These are phyloP conservation scores for Phaeomoniella chlamydospora DNA, from an alignment of 2,329 filamentous ascomycete species.

Conservation along the genomic window DNA sequence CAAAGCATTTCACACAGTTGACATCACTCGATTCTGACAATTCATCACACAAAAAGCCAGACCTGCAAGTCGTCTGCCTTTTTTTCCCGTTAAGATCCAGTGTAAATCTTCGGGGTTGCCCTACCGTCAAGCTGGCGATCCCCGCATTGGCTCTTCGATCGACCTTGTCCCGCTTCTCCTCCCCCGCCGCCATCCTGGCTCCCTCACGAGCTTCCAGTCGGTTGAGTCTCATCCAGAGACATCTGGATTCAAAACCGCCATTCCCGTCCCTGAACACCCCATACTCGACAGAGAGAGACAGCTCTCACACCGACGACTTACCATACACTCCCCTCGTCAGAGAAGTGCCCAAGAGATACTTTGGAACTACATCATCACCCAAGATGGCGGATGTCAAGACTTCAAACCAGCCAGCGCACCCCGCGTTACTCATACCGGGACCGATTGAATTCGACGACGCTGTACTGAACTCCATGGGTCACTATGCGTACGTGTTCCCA, in stretches of 20 bases:
- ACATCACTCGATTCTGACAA: too few species aligned
- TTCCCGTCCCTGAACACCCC: slow-evolving; percentile 48
- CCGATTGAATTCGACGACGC: slow-evolving; percentile 98
- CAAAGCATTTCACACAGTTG: too few species aligned
- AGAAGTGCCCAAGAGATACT: slow-evolving; percentile 5
- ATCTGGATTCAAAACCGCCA: slow-evolving; percentile 39
- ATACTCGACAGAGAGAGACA: slow-evolving; percentile 44
- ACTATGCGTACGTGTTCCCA: slow-evolving; percentile 6
- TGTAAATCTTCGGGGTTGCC: neutral
- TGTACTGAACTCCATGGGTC: slow-evolving; percentile 66
- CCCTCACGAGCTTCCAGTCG: slow-evolving; percentile 33
- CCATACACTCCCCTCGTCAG: slow-evolving; percentile 23
- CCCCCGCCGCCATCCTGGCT: slow-evolving; percentile 41
- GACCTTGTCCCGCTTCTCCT: slow-evolving; percentile 12
- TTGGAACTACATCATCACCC: slow-evolving; percentile 8
- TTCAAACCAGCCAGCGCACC: slow-evolving; percentile 45
- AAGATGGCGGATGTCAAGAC: slow-evolving; percentile 25
- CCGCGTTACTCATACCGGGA: slow-evolving; percentile 83
- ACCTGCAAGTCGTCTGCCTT: too few species aligned
- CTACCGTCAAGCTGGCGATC: neutral
- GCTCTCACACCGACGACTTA: slow-evolving; percentile 36
- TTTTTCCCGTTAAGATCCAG: too few species aligned
- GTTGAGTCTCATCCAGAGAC: slow-evolving; percentile 45
- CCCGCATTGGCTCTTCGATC: slow-evolving; percentile 4
- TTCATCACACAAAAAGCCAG: too few species aligned